Evolutionary conservation across 1,139 yeast species (phyloP).

Genomic region (Taphrina wiesneri): DNA sequence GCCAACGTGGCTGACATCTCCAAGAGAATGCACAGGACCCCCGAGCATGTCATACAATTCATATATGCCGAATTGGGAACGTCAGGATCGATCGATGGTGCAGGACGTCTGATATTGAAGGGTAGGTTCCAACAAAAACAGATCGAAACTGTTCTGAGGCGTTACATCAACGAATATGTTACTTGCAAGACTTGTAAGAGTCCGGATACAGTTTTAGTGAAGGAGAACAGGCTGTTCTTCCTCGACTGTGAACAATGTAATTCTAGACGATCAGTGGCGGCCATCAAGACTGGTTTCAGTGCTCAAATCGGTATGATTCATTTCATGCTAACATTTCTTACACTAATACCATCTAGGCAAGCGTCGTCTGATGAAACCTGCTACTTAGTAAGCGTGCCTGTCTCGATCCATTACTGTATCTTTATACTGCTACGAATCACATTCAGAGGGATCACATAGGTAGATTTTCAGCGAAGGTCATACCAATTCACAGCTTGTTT

Average conservation of each 20-base stretch:
- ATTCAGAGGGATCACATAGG: too few relatives aligned
- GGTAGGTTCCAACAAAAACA: constrained; percentile 98
- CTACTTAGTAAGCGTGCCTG: neutral
- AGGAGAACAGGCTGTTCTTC: constrained; percentile 97
- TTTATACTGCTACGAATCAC: too few relatives aligned
- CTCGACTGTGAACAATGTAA: constrained; percentile 98
- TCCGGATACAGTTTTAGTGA: constrained; percentile 91
- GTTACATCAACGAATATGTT: constrained; percentile 85
- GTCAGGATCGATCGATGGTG: constrained; percentile 98
- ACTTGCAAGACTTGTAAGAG: constrained; percentile 99
- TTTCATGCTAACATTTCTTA: neutral
- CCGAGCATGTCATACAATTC: constrained; percentile 95
- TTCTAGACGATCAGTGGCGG: constrained; percentile 92
- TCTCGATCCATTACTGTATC: too few relatives aligned
- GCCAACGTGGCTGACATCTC: constrained; percentile 95
- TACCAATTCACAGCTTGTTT: too few relatives aligned
- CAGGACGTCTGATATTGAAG: constrained; percentile 91
- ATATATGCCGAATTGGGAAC: constrained; percentile 99
- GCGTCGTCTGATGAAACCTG: constrained; percentile 24
- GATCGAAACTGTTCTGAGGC: constrained; percentile 92
- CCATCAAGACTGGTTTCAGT: constrained; percentile 99
- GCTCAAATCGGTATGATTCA: constrained; percentile 53
- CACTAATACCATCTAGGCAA: constrained; percentile 3
- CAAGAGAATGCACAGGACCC: constrained; percentile 90
- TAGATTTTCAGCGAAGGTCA: too few relatives aligned